phyloP scores from a whole-genome alignment of 176 grass and related monocot genomes.

The Hsuehochloa calcarea region DNA sequence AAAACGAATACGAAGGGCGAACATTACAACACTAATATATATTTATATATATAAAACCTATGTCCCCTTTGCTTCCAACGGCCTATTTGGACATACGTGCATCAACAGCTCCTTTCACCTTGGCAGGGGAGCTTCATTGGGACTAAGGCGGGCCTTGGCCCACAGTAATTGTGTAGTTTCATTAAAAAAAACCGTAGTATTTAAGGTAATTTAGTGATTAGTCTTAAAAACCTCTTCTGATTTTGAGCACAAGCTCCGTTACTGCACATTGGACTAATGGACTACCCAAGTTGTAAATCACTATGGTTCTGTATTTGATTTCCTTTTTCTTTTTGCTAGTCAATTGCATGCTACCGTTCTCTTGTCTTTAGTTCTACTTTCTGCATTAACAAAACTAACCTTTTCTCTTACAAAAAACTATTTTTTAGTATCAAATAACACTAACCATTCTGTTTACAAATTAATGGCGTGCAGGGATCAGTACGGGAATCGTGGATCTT shows the following conservation, averaged over 20 bases:
- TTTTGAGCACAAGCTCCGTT: too few species aligned
- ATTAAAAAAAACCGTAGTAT: too few species aligned
- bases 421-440: background rate
- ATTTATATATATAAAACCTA: too few species aligned
- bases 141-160: too few species aligned
- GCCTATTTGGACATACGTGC: background rate
- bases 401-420: background rate
- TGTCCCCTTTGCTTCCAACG: slow-evolving; percentile 30
- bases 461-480: slow-evolving; percentile 38
- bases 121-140: too few species aligned
- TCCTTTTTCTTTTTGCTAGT: background rate
- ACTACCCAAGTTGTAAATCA: background rate
- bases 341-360: background rate
- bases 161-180: too few species aligned
- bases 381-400: background rate
- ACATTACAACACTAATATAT: background rate
- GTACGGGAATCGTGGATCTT: slow-evolving; percentile 57
- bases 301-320: background rate
- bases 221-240: too few species aligned
- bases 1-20: background rate
- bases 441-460: background rate
- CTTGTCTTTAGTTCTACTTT: background rate
- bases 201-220: too few species aligned
- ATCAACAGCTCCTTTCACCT: background rate
- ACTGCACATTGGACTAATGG: too few species aligned